Evolutionary conservation across 495 filamentous ascomycete species (phyloP).

Genomic region (Penicillium paxilli): DNA sequence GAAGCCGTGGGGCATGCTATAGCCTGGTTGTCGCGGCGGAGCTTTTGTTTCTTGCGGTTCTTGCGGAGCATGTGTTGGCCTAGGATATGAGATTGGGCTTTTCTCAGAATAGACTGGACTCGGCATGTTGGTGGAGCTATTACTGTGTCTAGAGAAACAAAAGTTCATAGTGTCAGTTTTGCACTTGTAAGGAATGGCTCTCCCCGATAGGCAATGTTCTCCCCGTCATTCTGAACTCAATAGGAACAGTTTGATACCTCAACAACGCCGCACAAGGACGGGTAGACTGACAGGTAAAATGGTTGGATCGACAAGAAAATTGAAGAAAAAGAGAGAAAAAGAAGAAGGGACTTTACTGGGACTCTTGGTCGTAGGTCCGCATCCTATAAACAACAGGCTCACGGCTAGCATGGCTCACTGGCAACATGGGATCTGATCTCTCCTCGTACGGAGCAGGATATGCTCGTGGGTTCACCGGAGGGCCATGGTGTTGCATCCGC

Average conservation of each 20-base stretch:
- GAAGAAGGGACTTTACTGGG: constrained; percentile 38
- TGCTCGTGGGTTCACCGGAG: constrained; percentile 18
- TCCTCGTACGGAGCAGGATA: constrained; percentile 24
- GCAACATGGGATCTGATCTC: constrained; percentile 20
- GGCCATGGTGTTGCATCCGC: constrained; percentile 13
- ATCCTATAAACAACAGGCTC: constrained; percentile 27
- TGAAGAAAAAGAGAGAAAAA: constrained; percentile 15
- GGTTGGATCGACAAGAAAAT: constrained; percentile 15
- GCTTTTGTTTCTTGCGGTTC: constrained; percentile 16
- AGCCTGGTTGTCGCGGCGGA: constrained; percentile 19
- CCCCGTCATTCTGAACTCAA: not conserved
- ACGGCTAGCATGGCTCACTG: constrained; percentile 22
- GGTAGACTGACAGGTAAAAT: constrained; percentile 20
- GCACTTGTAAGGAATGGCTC: not conserved
- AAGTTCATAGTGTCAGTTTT: not conserved
- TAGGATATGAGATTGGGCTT: constrained; percentile 19
- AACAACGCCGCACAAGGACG: constrained; percentile 14
- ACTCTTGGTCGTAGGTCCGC: constrained; percentile 38
- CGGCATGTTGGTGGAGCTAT: constrained; percentile 30
- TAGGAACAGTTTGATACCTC: not conserved
- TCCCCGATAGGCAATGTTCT: too few species aligned
- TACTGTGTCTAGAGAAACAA: constrained; percentile 28
- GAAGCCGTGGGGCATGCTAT: constrained; percentile 42
- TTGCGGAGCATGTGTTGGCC: constrained; percentile 7
- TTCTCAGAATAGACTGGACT: constrained; percentile 39